A percentile compares a stretch with the other conserved stretches of the same genome.
phyloP scores from a whole-genome alignment of 2,329 filamentous ascomycete species.

The Colletotrichum eremochloae region DNA sequence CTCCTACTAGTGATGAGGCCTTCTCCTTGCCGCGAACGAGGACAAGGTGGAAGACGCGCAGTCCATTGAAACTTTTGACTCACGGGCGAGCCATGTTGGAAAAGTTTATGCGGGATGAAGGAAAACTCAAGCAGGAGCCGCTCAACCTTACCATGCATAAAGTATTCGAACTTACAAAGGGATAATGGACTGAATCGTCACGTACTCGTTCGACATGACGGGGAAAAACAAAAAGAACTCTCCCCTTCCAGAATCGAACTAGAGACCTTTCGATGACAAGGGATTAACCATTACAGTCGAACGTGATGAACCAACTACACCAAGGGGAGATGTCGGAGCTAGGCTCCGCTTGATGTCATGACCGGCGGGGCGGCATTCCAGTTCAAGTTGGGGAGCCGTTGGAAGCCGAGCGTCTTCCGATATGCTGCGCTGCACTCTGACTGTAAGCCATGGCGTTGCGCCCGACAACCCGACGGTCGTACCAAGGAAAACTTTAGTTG shows the following conservation, averaged over 20 bases:
- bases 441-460: not conserved
- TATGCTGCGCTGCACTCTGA: not conserved
- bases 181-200: not conserved
- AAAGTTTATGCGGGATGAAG: not conserved
- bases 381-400: not conserved
- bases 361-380: too few species aligned
- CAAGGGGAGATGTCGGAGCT: slow-evolving; percentile 30
- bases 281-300: slow-evolving; percentile 40
- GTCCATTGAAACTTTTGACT: slow-evolving; percentile 1
- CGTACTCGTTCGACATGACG: not conserved
- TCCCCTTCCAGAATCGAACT: slow-evolving; percentile 42
- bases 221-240: slow-evolving; percentile 44
- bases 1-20: slow-evolving; percentile 15
- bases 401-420: not conserved
- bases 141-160: not conserved
- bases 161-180: not conserved
- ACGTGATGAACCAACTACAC: slow-evolving; percentile 44
- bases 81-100: not conserved
- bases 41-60: not conserved
- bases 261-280: slow-evolving; percentile 41
- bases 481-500: not conserved
- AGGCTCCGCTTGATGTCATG: slow-evolving; percentile 29
- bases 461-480: not conserved
- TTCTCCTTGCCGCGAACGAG: slow-evolving; percentile 8
- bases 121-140: not conserved